Conservation (phyloP, 116 monocot species). For the Dioscorea cayenensis region DNA sequence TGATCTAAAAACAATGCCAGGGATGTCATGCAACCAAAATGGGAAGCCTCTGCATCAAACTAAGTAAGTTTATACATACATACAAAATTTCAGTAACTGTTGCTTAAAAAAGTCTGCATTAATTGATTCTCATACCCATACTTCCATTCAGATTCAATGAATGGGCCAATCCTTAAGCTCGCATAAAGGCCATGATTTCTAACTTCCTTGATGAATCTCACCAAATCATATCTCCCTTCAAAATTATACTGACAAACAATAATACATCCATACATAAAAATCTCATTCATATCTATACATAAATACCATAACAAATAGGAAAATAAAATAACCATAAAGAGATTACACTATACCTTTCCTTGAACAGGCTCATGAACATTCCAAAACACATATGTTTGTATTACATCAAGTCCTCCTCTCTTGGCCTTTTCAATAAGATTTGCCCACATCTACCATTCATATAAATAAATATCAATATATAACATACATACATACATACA, state of each 20-base stretch:
- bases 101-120: background rate
- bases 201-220: slow-evolving; percentile 71
- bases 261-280: background rate
- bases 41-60: slow-evolving; percentile 63
- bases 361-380: slow-evolving; percentile 70
- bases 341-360: slow-evolving; percentile 53
- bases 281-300: background rate
- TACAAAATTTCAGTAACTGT: background rate
- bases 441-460: slow-evolving; percentile 73
- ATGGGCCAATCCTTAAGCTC: slow-evolving; percentile 83
- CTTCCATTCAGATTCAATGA: slow-evolving; percentile 85
- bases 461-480: background rate
- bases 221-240: slow-evolving; percentile 67
- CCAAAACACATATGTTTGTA: slow-evolving; percentile 96
- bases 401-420: slow-evolving; percentile 73
- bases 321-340: background rate
- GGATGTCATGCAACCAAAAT: slow-evolving; percentile 80
- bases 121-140: slow-evolving; percentile 44
- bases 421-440: slow-evolving; percentile 54
- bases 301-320: background rate
- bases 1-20: slow-evolving; percentile 53
- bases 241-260: slow-evolving; percentile 60
- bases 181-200: slow-evolving; percentile 61
- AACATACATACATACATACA: background rate
- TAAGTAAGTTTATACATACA: background rate